phyloP scores from a whole-genome alignment of 345 rosid genomes.

The Rhizophora apiculata region DNA sequence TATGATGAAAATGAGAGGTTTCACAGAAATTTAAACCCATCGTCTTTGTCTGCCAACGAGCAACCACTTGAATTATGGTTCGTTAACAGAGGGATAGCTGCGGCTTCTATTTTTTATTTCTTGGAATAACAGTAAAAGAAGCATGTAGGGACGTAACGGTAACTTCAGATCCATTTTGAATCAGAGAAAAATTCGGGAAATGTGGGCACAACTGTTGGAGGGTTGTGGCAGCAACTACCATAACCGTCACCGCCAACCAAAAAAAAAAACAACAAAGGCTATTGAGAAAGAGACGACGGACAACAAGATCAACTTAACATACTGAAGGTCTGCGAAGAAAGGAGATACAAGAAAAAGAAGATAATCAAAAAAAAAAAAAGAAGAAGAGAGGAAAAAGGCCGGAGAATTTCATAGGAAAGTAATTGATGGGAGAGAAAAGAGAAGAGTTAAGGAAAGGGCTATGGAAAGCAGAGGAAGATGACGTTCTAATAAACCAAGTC shows the following conservation, averaged over 20 bases:
- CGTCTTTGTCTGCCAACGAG: too few relatives aligned
- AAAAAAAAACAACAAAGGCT: not conserved
- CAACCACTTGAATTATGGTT: too few relatives aligned
- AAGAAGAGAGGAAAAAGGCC: too few relatives aligned
- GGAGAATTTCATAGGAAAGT: too few relatives aligned
- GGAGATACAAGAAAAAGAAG: not conserved
- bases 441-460: slow-evolving; percentile 79
- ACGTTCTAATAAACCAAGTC: slow-evolving; percentile 68
- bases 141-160: too few relatives aligned
- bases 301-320: not conserved
- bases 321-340: not conserved
- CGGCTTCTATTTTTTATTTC: too few relatives aligned
- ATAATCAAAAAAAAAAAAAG: too few relatives aligned
- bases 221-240: slow-evolving; percentile 25
- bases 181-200: not conserved
- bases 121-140: too few relatives aligned
- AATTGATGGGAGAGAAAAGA: slow-evolving; percentile 36
- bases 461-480: slow-evolving; percentile 92
- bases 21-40: too few relatives aligned
- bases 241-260: slow-evolving; percentile 8
- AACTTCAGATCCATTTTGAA: not conserved
- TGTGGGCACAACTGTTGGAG: slow-evolving; percentile 17
- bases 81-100: too few relatives aligned
- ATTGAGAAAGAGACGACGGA: too few relatives aligned
- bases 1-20: too few relatives aligned